These are phyloP conservation scores for Noccaea caerulescens DNA, from an alignment of 345 rosid genomes.

Conservation along the genomic window DNA sequence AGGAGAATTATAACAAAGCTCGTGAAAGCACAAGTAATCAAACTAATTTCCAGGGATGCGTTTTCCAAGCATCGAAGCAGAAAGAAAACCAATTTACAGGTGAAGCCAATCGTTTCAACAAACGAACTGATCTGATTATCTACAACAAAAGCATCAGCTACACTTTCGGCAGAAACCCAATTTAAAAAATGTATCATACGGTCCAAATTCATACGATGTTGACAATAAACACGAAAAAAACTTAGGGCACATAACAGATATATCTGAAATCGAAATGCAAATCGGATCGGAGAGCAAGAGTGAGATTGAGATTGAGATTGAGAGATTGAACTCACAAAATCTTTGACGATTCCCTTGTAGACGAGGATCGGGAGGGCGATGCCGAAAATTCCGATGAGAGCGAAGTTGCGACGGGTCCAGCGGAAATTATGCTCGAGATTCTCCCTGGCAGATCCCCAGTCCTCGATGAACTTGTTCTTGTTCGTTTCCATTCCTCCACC, in stretches of 20 bases:
- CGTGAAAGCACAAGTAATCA: not conserved
- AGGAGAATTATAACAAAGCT: too few relatives aligned
- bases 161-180: not conserved
- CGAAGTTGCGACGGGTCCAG: slow-evolving; percentile 92
- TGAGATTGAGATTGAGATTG: not conserved
- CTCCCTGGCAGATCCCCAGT: slow-evolving; percentile 85
- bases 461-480: slow-evolving; percentile 94
- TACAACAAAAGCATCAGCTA: not conserved
- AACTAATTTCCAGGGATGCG: not conserved
- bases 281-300: not conserved
- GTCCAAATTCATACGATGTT: slow-evolving; percentile 5
- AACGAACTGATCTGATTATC: not conserved
- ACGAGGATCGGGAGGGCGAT: slow-evolving; percentile 78
- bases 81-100: not conserved
- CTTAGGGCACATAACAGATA: slow-evolving; percentile 35
- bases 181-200: not conserved
- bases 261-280: slow-evolving; percentile 5
- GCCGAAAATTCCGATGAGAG: slow-evolving; percentile 86
- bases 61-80: not conserved
- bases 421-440: slow-evolving; percentile 91
- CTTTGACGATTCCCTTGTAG: slow-evolving; percentile 90
- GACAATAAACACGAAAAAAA: not conserved
- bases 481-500: slow-evolving; percentile 94
- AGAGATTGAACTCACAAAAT: slow-evolving; percentile 54
- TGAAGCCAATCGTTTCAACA: slow-evolving; percentile 16